Base-by-base conservation (phyloP, 148 eudicot species). In the Diospyros lotus region DNA sequence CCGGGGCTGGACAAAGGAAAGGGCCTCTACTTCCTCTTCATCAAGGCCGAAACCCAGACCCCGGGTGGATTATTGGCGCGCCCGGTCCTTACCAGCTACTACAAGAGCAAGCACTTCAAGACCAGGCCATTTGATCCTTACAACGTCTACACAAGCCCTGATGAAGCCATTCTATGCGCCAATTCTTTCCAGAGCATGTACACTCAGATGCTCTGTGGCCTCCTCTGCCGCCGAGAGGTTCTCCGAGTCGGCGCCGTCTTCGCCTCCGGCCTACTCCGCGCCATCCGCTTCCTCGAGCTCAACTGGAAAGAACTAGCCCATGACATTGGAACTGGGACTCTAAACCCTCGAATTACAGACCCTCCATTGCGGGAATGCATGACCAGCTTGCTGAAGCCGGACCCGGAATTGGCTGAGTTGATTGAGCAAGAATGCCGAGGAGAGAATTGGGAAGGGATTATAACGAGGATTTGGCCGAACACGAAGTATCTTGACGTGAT, bases 201-300 rank as follows among this genome's bases (percentile, higher is more conserved):
- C 44, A 17, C 76, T 6, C 69, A 74, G 15, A 46, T 74, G 72
- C 80, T 82, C 28, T 82, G 84, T 51, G 84, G 84, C 12, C 72
- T 78, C 9, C 70, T 61, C 72, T 75, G 45, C 4, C 58, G 66
- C 58, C 13, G 11, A 1, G 64, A 82, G 45, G 84, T 82, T 66
- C 73, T 78, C 40, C 78, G 84, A 9, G 79, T 78, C 15, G 84
- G 84, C 15, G 78, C 84, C 3, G 79, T 82, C 42, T 82, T 82
- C 62, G 84, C 84, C 42, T 82, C 79, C 12, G 84, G 78, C 6
- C 75, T 82, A 28, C 75, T 82, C 17, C 78, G 81, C 39, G 84
- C 81, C 55, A 78, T 82, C 43, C 62, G 81, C 11, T 82, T 82
- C 71, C 51, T 82, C 14, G 76, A 74, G 41, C 65, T 69, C 13